These are phyloP conservation scores for Phytophthora brassicae DNA, from an alignment of 352 stramenopile species.

Conservation along the genomic window DNA sequence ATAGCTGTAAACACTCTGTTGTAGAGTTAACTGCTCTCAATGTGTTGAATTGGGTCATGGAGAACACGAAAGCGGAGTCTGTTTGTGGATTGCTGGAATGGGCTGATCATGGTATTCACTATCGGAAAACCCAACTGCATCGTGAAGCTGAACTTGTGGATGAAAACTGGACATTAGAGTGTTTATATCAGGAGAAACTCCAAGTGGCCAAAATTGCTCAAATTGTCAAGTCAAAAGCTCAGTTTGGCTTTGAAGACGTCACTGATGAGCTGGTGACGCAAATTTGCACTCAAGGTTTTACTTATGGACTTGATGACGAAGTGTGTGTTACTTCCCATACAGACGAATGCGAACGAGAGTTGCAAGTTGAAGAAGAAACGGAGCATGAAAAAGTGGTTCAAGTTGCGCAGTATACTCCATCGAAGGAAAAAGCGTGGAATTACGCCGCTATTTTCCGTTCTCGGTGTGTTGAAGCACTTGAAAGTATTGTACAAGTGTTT, in stretches of 20 bases:
- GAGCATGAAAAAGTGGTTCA: conserved; percentile 27
- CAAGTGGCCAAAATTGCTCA: neutral
- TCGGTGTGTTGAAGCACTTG: conserved; percentile 4
- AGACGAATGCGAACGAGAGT: conserved; percentile 52
- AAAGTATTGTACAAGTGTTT: neutral
- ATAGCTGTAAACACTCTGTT: conserved; percentile 7
- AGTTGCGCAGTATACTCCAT: neutral
- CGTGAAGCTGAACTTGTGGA: conserved; percentile 32
- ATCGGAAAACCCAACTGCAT: conserved; percentile 32
- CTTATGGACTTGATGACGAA: conserved; percentile 38
- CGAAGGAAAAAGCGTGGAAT: conserved; percentile 28
- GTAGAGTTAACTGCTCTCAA: conserved; percentile 32
- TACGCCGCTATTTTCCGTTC: conserved; percentile 13
- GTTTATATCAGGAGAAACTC: conserved; percentile 38
- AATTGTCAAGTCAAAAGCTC: neutral
- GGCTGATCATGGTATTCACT: conserved; percentile 77
- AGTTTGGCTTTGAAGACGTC: conserved; percentile 35
- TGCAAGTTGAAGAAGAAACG: conserved; percentile 47
- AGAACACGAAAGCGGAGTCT: conserved; percentile 78
- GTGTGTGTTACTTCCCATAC: conserved; percentile 34
- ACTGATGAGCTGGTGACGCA: conserved; percentile 8
- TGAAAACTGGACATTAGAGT: conserved; percentile 55
- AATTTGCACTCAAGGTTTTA: conserved; percentile 5
- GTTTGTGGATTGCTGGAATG: conserved; percentile 72
- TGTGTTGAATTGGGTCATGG: conserved; percentile 86